Conservation (phyloP, 1,284 basidiomycete species). For the Ceratobasidium sp. region DNA sequence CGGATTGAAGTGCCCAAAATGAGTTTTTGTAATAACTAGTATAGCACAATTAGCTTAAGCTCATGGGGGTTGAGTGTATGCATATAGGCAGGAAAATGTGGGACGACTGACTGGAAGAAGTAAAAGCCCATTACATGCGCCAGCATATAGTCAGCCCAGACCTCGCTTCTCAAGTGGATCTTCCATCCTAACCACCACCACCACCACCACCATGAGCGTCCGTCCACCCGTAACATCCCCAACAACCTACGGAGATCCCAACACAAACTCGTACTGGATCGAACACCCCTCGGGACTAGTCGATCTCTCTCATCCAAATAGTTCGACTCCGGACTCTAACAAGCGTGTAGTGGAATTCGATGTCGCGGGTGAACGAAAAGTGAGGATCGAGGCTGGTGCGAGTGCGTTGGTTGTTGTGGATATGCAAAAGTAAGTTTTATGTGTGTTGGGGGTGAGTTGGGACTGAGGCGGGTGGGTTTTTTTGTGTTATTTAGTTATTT, state of each 20-base stretch:
- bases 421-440: constrained; percentile 74
- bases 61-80: neutral
- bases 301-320: constrained; percentile 62
- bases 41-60: neutral
- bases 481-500: constrained; percentile 74
- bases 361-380: constrained; percentile 65
- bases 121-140: neutral
- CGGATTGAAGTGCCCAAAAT: neutral
- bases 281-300: constrained; percentile 75
- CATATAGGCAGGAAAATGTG: too few relatives aligned
- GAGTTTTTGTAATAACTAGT: neutral
- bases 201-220: constrained; percentile 28
- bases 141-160: constrained; percentile 5
- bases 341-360: constrained; percentile 67
- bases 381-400: constrained; percentile 66
- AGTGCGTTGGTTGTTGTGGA: constrained; percentile 74
- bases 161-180: too few relatives aligned
- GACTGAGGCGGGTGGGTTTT: neutral
- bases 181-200: too few relatives aligned
- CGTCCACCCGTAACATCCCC: constrained; percentile 16
- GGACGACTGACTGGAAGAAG: neutral
- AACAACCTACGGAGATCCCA: constrained; percentile 24
- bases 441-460: neutral
- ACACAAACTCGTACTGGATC: constrained; percentile 68
- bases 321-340: constrained; percentile 58